Conservation (phyloP, 306 rosid genomes). For the Herpetospermum pedunculosum region DNA sequence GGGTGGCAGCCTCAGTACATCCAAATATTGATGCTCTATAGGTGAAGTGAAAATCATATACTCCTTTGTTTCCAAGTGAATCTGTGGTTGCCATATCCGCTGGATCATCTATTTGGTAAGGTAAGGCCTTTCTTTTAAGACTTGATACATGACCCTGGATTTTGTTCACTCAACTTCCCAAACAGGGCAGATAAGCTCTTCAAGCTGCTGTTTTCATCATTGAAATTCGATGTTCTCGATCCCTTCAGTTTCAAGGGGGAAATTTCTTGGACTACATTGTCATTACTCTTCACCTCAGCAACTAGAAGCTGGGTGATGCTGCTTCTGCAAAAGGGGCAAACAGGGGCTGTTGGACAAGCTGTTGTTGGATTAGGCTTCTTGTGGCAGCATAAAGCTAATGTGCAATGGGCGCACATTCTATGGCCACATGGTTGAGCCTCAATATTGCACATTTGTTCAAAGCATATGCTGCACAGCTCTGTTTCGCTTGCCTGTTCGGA, state of each 20-base stretch:
- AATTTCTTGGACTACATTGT: slow-evolving; percentile 38
- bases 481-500: slow-evolving; percentile 38
- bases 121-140: slow-evolving; percentile 1
- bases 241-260: slow-evolving; percentile 55
- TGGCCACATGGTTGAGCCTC: slow-evolving; percentile 79
- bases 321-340: slow-evolving; percentile 81
- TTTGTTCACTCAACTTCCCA: slow-evolving; percentile 27
- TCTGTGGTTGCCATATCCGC: not conserved
- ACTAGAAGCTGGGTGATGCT: slow-evolving; percentile 45
- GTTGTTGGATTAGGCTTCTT: slow-evolving; percentile 65
- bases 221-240: slow-evolving; percentile 58
- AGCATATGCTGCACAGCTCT: slow-evolving; percentile 82
- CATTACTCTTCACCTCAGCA: slow-evolving; percentile 31
- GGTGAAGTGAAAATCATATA: not conserved
- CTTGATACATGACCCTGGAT: not conserved
- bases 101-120: not conserved
- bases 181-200: slow-evolving; percentile 64
- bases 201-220: slow-evolving; percentile 82
- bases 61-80: not conserved
- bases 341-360: slow-evolving; percentile 37
- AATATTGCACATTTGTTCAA: slow-evolving; percentile 76
- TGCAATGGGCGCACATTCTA: slow-evolving; percentile 87
- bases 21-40: not conserved
- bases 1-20: not conserved
- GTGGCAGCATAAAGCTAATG: slow-evolving; percentile 78